A percentile compares a stretch with the other conserved stretches of the same genome.
Evolutionary conservation across 345 rosid genomes (phyloP).

Genomic region (Raphanus raphanistrum): DNA sequence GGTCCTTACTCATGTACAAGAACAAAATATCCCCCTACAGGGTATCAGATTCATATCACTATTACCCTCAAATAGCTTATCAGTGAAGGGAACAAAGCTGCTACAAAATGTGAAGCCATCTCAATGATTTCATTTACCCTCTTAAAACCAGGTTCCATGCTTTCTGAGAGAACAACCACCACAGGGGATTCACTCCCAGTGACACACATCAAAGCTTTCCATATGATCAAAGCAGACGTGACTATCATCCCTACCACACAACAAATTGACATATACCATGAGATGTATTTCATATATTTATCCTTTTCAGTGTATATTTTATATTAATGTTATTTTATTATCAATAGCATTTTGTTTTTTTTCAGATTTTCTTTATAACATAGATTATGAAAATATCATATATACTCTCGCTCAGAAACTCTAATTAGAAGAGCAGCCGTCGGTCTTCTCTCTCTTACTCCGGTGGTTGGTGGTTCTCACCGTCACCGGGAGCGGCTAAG

Average conservation of each 20-base stretch:
- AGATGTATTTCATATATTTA: no score
- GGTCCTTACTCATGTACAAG: slow-evolving; percentile 61
- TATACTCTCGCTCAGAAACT: no score
- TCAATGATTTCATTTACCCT: not conserved
- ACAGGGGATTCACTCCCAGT: not conserved
- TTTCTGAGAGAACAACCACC: not conserved
- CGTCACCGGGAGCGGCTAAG: no score
- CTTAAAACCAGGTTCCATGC: not conserved
- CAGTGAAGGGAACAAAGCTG: not conserved
- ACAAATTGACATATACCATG: not conserved
- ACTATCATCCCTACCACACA: not conserved
- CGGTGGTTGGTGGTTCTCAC: no score
- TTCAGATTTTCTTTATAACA: no score
- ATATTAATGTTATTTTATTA: no score
- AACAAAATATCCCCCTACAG: slow-evolving; percentile 75
- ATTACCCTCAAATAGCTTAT: not conserved
- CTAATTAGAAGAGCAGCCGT: no score
- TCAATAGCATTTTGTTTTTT: no score
- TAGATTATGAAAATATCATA: no score
- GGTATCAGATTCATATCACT: not conserved
- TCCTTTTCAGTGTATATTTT: no score
- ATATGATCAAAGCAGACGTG: not conserved
- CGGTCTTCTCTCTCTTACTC: no score
- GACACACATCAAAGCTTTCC: not conserved
- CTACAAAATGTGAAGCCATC: not conserved